Evolutionary conservation across 495 filamentous ascomycete species (phyloP).

Genomic region (Penicillium odoratum): DNA sequence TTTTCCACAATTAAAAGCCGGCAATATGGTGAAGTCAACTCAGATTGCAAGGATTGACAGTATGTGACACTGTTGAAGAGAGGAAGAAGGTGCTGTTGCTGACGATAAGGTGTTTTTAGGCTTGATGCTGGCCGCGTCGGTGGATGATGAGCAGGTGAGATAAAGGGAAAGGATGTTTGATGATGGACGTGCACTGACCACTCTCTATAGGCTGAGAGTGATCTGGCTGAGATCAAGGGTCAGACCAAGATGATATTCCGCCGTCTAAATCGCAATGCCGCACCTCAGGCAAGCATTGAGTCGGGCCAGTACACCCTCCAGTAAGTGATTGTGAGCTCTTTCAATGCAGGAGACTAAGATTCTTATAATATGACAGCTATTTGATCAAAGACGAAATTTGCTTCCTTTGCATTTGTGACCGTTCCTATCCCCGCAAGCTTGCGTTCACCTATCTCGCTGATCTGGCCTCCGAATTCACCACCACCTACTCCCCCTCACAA

Average conservation of each 20-base stretch:
- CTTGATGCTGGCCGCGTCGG: constrained; percentile 90
- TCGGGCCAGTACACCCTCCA: constrained; percentile 82
- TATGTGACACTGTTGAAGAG: constrained; percentile 35
- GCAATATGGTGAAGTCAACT: constrained; percentile 88
- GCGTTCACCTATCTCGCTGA: constrained; percentile 98
- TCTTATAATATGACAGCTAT: constrained; percentile 60
- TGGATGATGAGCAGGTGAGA: constrained; percentile 80
- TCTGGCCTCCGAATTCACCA: constrained; percentile 86
- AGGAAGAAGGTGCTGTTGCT: constrained; percentile 19
- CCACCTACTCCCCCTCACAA: constrained; percentile 71
- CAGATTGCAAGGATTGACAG: constrained; percentile 93
- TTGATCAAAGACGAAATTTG: constrained; percentile 75
- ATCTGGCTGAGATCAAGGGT: constrained; percentile 83
- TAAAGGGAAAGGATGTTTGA: not conserved
- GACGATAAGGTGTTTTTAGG: constrained; percentile 52
- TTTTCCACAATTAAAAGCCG: constrained; percentile 1
- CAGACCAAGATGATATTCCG: constrained; percentile 90
- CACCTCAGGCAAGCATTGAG: constrained; percentile 90
- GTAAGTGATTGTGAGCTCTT: constrained; percentile 47
- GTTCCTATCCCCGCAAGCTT: constrained; percentile 94
- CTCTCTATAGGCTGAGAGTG: constrained; percentile 59
- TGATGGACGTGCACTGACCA: not conserved
- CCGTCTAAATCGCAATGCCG: constrained; percentile 80
- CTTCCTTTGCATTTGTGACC: constrained; percentile 91
- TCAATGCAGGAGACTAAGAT: not conserved